These are phyloP conservation scores for Jamesozyma lodderae DNA, from an alignment of 805 yeast genomes.

Conservation along the genomic window DNA sequence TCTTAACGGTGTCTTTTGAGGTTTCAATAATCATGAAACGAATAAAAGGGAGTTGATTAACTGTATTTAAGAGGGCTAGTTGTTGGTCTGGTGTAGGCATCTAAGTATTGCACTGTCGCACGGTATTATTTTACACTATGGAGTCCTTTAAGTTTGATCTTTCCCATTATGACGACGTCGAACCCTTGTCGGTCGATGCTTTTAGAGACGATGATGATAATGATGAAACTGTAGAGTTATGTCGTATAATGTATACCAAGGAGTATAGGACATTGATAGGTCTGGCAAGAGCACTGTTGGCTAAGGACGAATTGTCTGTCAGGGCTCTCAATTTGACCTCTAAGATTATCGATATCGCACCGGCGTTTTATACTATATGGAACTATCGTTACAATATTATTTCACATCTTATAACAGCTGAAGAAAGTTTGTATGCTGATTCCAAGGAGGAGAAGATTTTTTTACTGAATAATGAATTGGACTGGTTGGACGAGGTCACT, in stretches of 20 bases:
- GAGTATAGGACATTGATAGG: constrained; percentile 62
- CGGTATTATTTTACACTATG: background rate
- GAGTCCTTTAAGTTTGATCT: constrained; percentile 5
- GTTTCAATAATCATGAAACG: too few relatives aligned
- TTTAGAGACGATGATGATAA: constrained; percentile 32
- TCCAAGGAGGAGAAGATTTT: background rate
- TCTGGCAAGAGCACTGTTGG: constrained; percentile 49
- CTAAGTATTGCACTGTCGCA: too few relatives aligned
- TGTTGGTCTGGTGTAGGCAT: too few relatives aligned
- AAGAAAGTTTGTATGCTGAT: background rate
- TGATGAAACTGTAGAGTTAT: constrained; percentile 34
- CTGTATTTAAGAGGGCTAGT: too few relatives aligned
- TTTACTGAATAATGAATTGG: constrained; percentile 43
- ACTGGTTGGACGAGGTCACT: constrained; percentile 74
- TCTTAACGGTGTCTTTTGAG: too few relatives aligned
- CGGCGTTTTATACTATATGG: constrained; percentile 94
- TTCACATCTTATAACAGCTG: constrained; percentile 29
- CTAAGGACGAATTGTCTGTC: constrained; percentile 50
- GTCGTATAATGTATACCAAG: constrained; percentile 62
- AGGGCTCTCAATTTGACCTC: constrained; percentile 65
- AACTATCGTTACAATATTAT: constrained; percentile 52
- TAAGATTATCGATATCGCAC: constrained; percentile 53
- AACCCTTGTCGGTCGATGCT: constrained; percentile 33
- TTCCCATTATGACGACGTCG: constrained; percentile 34
- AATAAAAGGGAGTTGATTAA: too few relatives aligned